Base-by-base conservation (phyloP, 2,329 filamentous ascomycete species). In the Pyrenophora graminea region DNA sequence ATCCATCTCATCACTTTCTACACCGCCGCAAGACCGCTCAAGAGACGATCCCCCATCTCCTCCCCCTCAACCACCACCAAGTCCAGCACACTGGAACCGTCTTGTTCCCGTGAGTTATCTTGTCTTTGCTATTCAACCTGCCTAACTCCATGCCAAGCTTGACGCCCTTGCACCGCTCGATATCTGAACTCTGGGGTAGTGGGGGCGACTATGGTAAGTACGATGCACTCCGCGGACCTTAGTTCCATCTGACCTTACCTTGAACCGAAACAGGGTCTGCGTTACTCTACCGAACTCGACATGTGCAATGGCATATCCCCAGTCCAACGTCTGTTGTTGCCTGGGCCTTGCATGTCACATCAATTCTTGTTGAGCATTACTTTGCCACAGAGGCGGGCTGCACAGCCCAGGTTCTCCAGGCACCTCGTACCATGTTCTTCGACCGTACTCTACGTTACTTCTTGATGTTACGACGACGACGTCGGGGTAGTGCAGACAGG, bases 21-120 rank as follows among this genome's bases (percentile, higher is more conserved):
- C 48, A 19, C 55, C 56, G 25, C 27, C 45, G 30, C 61, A 61
- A 43, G 49, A 66, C 21, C 40, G 49, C 23, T 73, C 70, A 45
- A 67, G 69, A 58, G 69, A 70, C 18, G 73, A 75, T 33, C 70
- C 73, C 8, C 73, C 72, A 25, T 73, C 73, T 23, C 73, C 73
- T 23, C 73, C 73, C 21, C 71, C 72, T 27, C 71, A 73, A 51
- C 73, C 72, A 12, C 73, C 73, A 37, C 71, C 72, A 63, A 75
- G 73, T 37, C 72, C 73, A 38, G 58, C 61, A 34, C 59, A 63
- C 36, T 72, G 70, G 70, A 58, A 49, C 27, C 62, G 57, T 42
- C 48, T 59, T 13, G 33, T 56, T 15, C 42, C 51, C 30, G 59
- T 65, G 53, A 31, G 61, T 54, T 32, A 47, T 55, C 37, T 51